Base-by-base conservation (phyloP, 2,329 filamentous ascomycete genomes). In the Stagonosporopsis vannaccii region DNA sequence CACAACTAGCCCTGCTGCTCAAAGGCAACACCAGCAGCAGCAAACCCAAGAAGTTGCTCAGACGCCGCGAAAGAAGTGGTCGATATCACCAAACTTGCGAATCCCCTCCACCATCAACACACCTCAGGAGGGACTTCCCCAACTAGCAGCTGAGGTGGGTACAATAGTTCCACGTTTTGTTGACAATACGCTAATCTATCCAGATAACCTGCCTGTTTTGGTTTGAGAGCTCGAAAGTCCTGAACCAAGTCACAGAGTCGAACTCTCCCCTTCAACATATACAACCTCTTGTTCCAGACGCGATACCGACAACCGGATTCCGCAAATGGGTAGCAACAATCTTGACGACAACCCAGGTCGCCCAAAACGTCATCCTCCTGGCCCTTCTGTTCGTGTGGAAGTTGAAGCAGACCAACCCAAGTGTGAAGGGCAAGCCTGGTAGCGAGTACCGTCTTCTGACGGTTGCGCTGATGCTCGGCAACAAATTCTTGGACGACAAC, bases 401-500 rank as follows among this genome's bases (percentile, higher is more conserved):
- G 42, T 78, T 99, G 61, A 98, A 98, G 80, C 91, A 89, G 74
- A 88, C 90, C 61, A 98, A 97, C 67, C 91, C 92, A 0, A 87
- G 84, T 3, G 94, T 98, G 17, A 92, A 93, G 72, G 95, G 95
- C 36, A 94, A 94, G 69, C 88, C 88, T 20, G 95, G 95, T 5
- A 99, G 95, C 75, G 95, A 98, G 75, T 98, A 95, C 72, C 84
- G 95, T 17, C 81, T 99, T 22, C 82, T 98, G 69, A 98, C 95
- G 0, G 93, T 98, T 44, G 95, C 95, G 22, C 80, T 99, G 64
- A 99, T 99, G 95, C 82, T 99, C 57, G 94, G 93, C 59, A 99
- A 99, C 77, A 99, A 99, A 80, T 99, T 98, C 74, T 80, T 99
- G 68, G 95, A 99, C 73, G 95, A 99, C 76, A 99, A 98, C 75